Conservation (phyloP, 1,284 basidiomycete species). For the Chalciporus piperatoides region DNA sequence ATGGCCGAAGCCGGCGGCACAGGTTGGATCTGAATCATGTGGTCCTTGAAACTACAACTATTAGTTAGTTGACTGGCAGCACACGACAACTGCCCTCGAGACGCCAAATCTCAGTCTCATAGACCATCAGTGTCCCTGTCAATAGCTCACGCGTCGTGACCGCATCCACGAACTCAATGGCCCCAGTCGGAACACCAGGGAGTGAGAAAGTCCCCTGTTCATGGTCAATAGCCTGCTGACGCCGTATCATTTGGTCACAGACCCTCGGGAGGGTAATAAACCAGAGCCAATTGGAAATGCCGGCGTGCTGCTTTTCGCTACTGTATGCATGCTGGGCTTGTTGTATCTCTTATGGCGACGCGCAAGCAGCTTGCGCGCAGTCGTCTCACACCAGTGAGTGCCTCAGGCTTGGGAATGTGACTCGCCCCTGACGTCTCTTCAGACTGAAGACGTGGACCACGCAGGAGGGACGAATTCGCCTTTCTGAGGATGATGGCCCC, state of each 20-base stretch:
- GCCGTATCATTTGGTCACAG: conserved; percentile 33
- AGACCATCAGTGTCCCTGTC: neutral
- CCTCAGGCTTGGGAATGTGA: conserved; percentile 2
- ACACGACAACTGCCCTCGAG: neutral
- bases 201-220: conserved; percentile 14
- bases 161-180: conserved; percentile 14
- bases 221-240: conserved; percentile 1
- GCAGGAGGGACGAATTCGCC: conserved; percentile 57
- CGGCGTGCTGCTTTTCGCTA: conserved; percentile 54
- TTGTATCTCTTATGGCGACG: conserved; percentile 67
- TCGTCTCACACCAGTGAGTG: conserved; percentile 64
- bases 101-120: neutral
- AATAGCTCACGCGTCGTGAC: neutral
- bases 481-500: conserved; percentile 71
- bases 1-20: no score
- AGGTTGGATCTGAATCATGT: no score
- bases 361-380: conserved; percentile 51
- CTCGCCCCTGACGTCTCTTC: conserved; percentile 6
- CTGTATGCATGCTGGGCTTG: conserved; percentile 54
- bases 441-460: conserved; percentile 60
- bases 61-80: no score
- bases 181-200: conserved; percentile 24
- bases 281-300: conserved; percentile 62
- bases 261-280: conserved; percentile 56
- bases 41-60: no score